Evolutionary conservation across 2,329 filamentous ascomycete genomes (phyloP).

Genomic region (Aspergillus sp.): DNA sequence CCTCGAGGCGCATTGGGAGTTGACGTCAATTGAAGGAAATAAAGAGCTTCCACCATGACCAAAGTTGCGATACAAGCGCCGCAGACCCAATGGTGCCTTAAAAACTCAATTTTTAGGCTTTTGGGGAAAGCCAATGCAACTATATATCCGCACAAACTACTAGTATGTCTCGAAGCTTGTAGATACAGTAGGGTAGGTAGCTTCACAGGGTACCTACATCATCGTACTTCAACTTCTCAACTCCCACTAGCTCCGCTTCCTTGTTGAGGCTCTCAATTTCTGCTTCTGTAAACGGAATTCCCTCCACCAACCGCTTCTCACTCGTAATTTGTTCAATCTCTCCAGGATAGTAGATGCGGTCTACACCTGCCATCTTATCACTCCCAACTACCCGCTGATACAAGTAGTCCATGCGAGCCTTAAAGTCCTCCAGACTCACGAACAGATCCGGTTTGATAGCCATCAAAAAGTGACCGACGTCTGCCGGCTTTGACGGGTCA

Average conservation of each 20-base stretch:
- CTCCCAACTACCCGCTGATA: slow-evolving; percentile 58
- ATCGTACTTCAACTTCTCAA: slow-evolving; percentile 15
- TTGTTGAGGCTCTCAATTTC: slow-evolving; percentile 56
- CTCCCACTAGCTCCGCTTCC: slow-evolving; percentile 53
- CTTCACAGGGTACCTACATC: background rate
- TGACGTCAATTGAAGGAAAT: no score
- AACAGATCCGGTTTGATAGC: slow-evolving; percentile 76
- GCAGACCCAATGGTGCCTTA: no score
- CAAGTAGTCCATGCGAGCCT: slow-evolving; percentile 61
- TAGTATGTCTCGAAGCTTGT: no score
- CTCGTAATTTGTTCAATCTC: slow-evolving; percentile 59
- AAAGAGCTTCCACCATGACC: no score
- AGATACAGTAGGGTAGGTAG: background rate
- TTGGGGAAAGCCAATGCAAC: background rate
- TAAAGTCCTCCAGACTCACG: slow-evolving; percentile 71
- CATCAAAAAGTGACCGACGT: slow-evolving; percentile 76
- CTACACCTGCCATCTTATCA: slow-evolving; percentile 59
- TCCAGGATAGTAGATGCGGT: slow-evolving; percentile 62
- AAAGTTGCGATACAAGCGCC: no score
- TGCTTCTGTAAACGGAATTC: slow-evolving; percentile 55
- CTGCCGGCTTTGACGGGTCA: slow-evolving; percentile 68
- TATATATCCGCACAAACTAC: background rate
- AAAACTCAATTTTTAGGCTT: no score
- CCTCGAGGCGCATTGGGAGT: background rate
- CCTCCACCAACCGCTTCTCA: slow-evolving; percentile 43